Evolutionary conservation across 495 filamentous ascomycete genomes (phyloP).

Genomic region (Achaetomiella virescens): DNA sequence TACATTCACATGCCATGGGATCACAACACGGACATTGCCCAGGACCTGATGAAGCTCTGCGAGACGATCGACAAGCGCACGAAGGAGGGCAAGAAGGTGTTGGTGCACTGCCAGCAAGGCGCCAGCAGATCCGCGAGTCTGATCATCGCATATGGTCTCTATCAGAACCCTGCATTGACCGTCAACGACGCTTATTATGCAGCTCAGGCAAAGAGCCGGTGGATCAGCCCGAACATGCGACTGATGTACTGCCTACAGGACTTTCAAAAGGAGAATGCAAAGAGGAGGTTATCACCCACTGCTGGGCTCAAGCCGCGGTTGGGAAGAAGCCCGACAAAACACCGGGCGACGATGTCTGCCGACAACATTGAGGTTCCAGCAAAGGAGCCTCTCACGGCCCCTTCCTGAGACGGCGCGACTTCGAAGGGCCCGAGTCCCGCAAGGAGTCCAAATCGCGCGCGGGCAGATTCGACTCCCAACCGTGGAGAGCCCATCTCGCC

Average conservation of each 20-base stretch:
- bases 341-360: slow-evolving; percentile 47
- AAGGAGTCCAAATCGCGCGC: slow-evolving; percentile 30
- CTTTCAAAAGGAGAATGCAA: slow-evolving; percentile 65
- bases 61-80: slow-evolving; percentile 78
- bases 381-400: slow-evolving; percentile 47
- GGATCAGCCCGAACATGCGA: slow-evolving; percentile 98
- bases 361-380: slow-evolving; percentile 40
- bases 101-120: slow-evolving; percentile 93
- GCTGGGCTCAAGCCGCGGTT: slow-evolving; percentile 42
- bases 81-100: slow-evolving; percentile 72
- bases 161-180: slow-evolving; percentile 76
- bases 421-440: slow-evolving; percentile 18
- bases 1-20: slow-evolving; percentile 97
- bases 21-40: slow-evolving; percentile 91
- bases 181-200: slow-evolving; percentile 91
- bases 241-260: slow-evolving; percentile 96
- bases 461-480: slow-evolving; percentile 37
- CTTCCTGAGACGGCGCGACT: slow-evolving; percentile 38
- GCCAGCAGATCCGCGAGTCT: slow-evolving; percentile 94
- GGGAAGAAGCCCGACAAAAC: slow-evolving; percentile 43
- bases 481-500: slow-evolving; percentile 44
- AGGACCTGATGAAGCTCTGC: slow-evolving; percentile 78
- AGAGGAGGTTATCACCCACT: slow-evolving; percentile 39
- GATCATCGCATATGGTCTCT: slow-evolving; percentile 93
- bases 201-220: slow-evolving; percentile 82